Base-by-base conservation (phyloP, 2,329 filamentous ascomycete species). In the Mollisiaceae sp. region DNA sequence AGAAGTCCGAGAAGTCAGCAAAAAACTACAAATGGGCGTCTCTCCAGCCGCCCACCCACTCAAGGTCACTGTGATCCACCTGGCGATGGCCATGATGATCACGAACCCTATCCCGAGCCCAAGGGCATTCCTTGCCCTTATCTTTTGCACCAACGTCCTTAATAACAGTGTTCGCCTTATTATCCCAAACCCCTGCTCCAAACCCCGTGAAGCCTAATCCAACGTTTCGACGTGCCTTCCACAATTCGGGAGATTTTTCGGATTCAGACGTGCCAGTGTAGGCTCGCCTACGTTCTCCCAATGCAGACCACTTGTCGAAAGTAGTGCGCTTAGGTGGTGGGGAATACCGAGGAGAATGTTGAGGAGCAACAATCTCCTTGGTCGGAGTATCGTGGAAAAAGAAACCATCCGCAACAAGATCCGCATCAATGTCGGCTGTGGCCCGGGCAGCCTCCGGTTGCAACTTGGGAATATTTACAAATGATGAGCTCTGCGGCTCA, bases 31-130 rank as follows among this genome's bases (percentile, higher is more conserved):
- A 88, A 85, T 87, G 86, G 78, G 82, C 77, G 77, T 74, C 78
- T 79, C 91, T 89, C 88, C 92, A 96, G 81, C 91, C 92, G 83
- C 93, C 93, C 88, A 97, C 92, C 90, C 94, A 97, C 87, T 97
- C 93, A 83, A 94, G 81, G 76, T 94, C 86, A 81, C 91, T 89
- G 72, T 75, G 85, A 80, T 90, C 89, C 52, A 75, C 71, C 47
- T 85, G 85, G 75, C 81, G 82, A 75, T 86, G 82, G 75, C 85
- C 85, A 85, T 85, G 74, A 43, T 68, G 67, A 69, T 88, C 85
- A 80, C 85, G 83, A 65, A 72, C 75, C 71, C 73, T 82, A 62
- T 77, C 74, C 69, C 75, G 78, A 70, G 63, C 68, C 82, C 84
- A 85, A 65, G 85, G 85, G 76, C 83, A 86, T 63, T 76, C 78